A percentile compares a stretch with the other conserved stretches of the same genome.
Evolutionary conservation across 305 asterid species (phyloP).

Genomic region (Rubia tinctorum): DNA sequence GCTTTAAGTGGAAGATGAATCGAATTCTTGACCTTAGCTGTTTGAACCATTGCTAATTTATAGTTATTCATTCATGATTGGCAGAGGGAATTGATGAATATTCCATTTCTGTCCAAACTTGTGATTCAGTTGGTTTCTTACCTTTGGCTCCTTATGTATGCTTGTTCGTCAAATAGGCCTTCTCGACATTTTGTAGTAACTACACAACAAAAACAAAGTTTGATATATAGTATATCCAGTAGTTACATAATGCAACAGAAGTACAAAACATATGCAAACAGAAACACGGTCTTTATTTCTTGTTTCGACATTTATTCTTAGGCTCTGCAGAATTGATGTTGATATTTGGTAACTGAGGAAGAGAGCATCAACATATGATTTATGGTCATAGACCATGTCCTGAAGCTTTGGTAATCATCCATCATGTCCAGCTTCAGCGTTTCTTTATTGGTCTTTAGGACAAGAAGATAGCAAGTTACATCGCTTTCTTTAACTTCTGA

Average conservation of each 20-base stretch:
- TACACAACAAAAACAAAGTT: background rate
- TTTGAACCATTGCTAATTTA: background rate
- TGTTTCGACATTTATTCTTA: background rate
- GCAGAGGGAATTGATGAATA: background rate
- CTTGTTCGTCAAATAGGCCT: background rate
- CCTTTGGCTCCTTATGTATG: background rate
- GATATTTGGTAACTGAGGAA: slow-evolving; percentile 51
- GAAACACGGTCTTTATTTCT: background rate
- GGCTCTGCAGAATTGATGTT: slow-evolving; percentile 42
- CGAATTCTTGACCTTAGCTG: background rate
- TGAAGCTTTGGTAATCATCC: slow-evolving; percentile 56
- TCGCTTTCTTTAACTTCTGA: slow-evolving; percentile 48
- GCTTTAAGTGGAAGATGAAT: background rate
- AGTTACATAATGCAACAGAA: background rate
- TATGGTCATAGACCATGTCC: slow-evolving; percentile 75
- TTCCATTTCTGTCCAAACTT: background rate
- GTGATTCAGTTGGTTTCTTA: background rate
- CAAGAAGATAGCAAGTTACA: slow-evolving; percentile 56
- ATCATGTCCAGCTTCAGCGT: slow-evolving; percentile 68
- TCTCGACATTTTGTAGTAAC: background rate
- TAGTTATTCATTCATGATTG: background rate
- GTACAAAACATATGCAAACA: slow-evolving; percentile 1
- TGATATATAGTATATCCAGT: background rate
- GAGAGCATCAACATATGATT: slow-evolving; percentile 82
- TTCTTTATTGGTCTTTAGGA: slow-evolving; percentile 67